A percentile compares a stretch with the other conserved stretches of the same genome.
phyloP scores from a whole-genome alignment of 192 early-diverging fungal species.

The Umbelopsis sp. region DNA sequence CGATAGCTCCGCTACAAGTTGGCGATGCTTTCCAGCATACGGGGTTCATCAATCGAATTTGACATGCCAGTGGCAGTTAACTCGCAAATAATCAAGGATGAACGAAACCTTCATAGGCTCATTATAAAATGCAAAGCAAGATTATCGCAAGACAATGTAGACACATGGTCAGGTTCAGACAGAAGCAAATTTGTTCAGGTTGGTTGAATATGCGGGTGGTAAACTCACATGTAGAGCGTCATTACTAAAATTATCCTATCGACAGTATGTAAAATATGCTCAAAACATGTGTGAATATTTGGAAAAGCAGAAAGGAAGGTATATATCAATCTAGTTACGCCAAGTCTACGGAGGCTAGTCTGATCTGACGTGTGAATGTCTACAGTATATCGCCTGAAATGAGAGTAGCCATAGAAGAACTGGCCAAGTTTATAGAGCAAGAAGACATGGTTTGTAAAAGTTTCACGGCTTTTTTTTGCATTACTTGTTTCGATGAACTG shows the following conservation, averaged over 20 bases:
- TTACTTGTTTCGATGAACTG: no score
- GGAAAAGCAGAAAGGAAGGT: constrained; percentile 1
- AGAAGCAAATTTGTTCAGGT: constrained; percentile 33
- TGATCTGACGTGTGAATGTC: neutral
- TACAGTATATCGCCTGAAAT: constrained; percentile 2
- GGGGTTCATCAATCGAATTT: neutral
- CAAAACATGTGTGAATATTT: neutral
- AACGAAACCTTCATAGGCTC: neutral
- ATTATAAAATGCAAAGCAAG: neutral
- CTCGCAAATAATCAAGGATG: neutral
- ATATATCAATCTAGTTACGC: neutral
- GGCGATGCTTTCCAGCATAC: neutral
- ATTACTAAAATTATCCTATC: neutral
- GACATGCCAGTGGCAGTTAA: neutral
- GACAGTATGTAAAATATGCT: constrained; percentile 31
- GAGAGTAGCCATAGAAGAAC: neutral
- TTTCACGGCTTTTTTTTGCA: neutral
- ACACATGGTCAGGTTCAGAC: constrained; percentile 5
- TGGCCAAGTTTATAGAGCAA: neutral
- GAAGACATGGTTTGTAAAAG: neutral
- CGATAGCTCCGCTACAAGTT: neutral
- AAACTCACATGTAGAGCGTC: neutral
- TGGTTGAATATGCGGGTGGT: neutral
- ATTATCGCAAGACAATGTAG: neutral
- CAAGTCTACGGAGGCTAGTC: neutral